phyloP scores from a whole-genome alignment of 2,329 filamentous ascomycete species.

The Calonectria hongkongensis region DNA sequence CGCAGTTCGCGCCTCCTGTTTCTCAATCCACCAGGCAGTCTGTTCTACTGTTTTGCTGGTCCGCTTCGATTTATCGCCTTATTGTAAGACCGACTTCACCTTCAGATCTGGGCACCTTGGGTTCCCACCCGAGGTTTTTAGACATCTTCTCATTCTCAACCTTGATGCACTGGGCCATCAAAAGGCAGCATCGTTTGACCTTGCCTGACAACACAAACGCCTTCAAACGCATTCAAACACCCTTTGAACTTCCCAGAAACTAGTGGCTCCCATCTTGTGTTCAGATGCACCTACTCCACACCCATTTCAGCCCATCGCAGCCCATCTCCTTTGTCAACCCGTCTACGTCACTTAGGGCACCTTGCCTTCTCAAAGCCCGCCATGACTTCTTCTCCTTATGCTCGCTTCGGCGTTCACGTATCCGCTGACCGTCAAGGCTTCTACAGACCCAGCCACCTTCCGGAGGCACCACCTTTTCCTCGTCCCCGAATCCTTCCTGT shows the following conservation, averaged over 20 bases:
- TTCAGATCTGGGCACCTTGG: slow-evolving; percentile 7
- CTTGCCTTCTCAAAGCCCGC: slow-evolving; percentile 5
- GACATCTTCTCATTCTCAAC: not conserved
- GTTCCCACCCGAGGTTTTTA: not conserved
- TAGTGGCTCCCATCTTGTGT: not conserved
- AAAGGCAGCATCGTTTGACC: not conserved
- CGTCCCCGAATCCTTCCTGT: slow-evolving; percentile 10
- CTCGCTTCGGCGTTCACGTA: slow-evolving; percentile 21
- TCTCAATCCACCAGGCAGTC: not conserved
- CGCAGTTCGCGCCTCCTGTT: slow-evolving; percentile 3
- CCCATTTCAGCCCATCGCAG: not conserved
- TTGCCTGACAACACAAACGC: not conserved
- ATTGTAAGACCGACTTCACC: slow-evolving; percentile 33
- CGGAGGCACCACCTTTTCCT: slow-evolving; percentile 16
- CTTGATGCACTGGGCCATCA: slow-evolving; percentile 2
- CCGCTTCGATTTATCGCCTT: not conserved
- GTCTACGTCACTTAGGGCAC: not conserved
- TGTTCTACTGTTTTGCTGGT: not conserved
- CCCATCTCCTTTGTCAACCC: slow-evolving; percentile 30
- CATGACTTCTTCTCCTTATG: slow-evolving; percentile 30
- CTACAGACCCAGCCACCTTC: slow-evolving; percentile 15
- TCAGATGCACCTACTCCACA: not conserved
- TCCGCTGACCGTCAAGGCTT: slow-evolving; percentile 31
- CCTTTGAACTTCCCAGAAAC: not conserved
- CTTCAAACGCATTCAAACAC: not conserved